Base-by-base conservation (phyloP, 2,329 filamentous ascomycete species). In the Fusarium tuaranense region DNA sequence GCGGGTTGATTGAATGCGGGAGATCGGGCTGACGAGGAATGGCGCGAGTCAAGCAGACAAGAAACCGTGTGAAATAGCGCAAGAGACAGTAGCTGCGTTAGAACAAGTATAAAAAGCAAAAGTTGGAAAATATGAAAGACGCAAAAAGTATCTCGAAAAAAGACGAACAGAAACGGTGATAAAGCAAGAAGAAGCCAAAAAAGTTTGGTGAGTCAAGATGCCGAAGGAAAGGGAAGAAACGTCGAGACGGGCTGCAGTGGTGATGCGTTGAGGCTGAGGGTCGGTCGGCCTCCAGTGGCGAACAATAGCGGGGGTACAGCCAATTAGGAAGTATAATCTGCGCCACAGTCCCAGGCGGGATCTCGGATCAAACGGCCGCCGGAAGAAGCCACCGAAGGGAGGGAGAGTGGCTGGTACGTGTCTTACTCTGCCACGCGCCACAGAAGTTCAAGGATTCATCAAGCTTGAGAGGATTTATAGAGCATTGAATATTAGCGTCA, bases 151-250 rank as follows among this genome's bases (percentile, higher is more conserved):
- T 27, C 22, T 32, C 18, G 18, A n/a, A 32, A 53, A 53, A 51
- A 53, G 20, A 34, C 12, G 34, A 38, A 41, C 18, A 39, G 30
- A 64, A 70, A 46, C 27, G 9, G 53, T 57, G 34, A 62, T 18
- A 2, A 13, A 16, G 38, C 32, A 32, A 38, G 51, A 74, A 36
- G 30, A 34, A 55, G 20, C 14, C 34, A 39, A 30, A 30, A 30
- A 30, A 44, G 59, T 58, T 30, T 30, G 51, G 65, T 74, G 72
- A 74, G 69, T 74, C 72, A 75, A 74, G 44, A 58, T 27, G 25
- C 25, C 41, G 20, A 59, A n/a, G 16, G 14, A 25, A 34, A 34
- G 32, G 44, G 22, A 48, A 55, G 51, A 57, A 62, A 27, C 34
- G 34, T 44, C 48, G 48, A 41, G 48, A 55, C 46, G 27, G 27